phyloP scores from a whole-genome alignment of 2,329 filamentous ascomycete genomes.

The Tolypocladium paradoxum region DNA sequence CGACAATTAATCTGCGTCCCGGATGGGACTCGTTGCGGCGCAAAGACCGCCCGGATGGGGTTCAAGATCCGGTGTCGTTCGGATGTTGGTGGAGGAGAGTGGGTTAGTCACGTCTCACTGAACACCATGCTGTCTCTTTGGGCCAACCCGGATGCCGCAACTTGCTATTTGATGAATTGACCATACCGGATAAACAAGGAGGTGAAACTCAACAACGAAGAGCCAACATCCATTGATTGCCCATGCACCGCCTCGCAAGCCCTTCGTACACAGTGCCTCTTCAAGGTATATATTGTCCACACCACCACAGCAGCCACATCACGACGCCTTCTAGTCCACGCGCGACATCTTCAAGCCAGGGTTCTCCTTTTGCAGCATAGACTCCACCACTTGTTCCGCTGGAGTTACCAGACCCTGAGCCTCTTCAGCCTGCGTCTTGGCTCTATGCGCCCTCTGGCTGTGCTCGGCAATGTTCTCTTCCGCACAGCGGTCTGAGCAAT shows the following conservation, averaged over 20 bases:
- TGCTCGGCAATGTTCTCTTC: conserved; percentile 28
- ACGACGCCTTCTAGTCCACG: conserved; percentile 2
- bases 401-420: not conserved
- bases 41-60: not conserved
- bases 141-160: not conserved
- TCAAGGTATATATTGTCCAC: not conserved
- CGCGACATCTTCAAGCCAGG: conserved; percentile 20
- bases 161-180: not conserved
- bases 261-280: not conserved
- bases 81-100: not conserved
- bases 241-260: too few relatives aligned
- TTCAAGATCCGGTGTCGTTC: not conserved
- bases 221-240: too few relatives aligned
- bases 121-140: too few relatives aligned
- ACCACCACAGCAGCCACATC: not conserved
- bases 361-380: conserved; percentile 18
- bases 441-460: conserved; percentile 20
- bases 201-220: too few relatives aligned
- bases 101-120: not conserved
- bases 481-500: conserved; percentile 33
- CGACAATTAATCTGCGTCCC: not conserved
- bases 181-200: too few relatives aligned
- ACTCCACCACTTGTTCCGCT: conserved; percentile 11
- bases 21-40: not conserved
- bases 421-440: conserved; percentile 13